Conservation (phyloP, 1,284 basidiomycete genomes). For the Tetrapyrgos nigripes region DNA sequence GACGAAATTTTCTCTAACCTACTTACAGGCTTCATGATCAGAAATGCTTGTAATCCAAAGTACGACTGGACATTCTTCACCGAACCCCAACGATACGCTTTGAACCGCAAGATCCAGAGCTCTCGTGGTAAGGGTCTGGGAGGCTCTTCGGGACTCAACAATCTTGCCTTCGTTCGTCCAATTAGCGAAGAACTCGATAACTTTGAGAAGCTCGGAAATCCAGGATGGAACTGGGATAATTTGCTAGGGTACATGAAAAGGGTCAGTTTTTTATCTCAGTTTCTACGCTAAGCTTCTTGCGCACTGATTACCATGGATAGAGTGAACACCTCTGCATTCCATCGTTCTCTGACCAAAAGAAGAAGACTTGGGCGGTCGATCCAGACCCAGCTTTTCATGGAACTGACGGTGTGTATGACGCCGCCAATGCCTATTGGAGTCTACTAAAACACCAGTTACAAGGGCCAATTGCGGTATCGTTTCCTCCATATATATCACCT, state of each 20-base stretch:
- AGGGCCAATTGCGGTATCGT: conserved; percentile 1
- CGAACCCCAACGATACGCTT: conserved; percentile 4
- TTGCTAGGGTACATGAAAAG: conserved; percentile 13
- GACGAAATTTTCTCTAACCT: too few relatives aligned
- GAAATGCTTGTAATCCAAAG: neutral
- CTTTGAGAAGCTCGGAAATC: conserved; percentile 5
- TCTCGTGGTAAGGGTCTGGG: conserved; percentile 9
- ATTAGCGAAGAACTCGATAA: conserved; percentile 6
- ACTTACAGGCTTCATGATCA: neutral
- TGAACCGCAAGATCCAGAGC: neutral
- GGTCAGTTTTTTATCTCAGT: neutral
- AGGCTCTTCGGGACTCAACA: conserved; percentile 6
- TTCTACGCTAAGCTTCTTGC: neutral
- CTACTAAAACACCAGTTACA: neutral
- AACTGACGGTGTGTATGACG: neutral
- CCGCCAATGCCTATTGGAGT: neutral
- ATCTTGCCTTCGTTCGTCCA: conserved; percentile 1
- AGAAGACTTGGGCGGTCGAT: neutral
- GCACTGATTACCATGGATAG: neutral
- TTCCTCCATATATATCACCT: neutral
- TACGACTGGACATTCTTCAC: conserved; percentile 10
- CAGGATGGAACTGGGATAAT: conserved; percentile 17
- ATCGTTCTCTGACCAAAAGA: neutral
- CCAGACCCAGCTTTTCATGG: conserved; percentile 5
- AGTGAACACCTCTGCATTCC: conserved; percentile 5